Percentiles rank a stretch among this genome's conserved stretches.
These are phyloP conservation scores for Phytopythium aichiense DNA, from an alignment of 352 stramenopile species.

Conservation along the genomic window DNA sequence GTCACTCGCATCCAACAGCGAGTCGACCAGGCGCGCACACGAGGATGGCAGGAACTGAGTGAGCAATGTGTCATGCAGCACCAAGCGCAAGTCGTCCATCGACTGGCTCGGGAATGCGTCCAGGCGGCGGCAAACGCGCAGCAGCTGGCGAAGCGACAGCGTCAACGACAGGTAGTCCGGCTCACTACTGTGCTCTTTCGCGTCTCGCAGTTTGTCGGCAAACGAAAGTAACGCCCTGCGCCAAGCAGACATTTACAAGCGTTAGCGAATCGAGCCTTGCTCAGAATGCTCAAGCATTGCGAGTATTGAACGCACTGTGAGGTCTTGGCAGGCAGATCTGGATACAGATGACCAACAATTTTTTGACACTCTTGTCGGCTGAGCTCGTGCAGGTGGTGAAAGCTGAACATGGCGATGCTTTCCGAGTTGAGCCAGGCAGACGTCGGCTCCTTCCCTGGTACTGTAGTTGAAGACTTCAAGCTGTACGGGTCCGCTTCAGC, in stretches of 20 bases:
- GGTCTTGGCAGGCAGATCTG: slow-evolving; percentile 42
- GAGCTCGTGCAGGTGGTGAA: slow-evolving; percentile 50
- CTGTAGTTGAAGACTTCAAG: slow-evolving; percentile 20
- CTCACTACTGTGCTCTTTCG: slow-evolving; percentile 37
- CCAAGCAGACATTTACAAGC: neutral
- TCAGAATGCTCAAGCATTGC: neutral
- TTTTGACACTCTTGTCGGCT: slow-evolving; percentile 35
- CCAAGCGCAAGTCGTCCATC: slow-evolving; percentile 46
- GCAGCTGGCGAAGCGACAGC: slow-evolving; percentile 60
- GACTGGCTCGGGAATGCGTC: slow-evolving; percentile 67
- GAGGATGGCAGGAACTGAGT: slow-evolving; percentile 69
- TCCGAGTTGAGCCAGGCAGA: slow-evolving; percentile 71
- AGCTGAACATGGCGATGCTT: slow-evolving; percentile 77
- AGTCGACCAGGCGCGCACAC: slow-evolving; percentile 44
- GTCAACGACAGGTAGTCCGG: slow-evolving; percentile 47
- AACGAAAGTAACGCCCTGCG: slow-evolving; percentile 49
- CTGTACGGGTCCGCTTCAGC: slow-evolving; percentile 49
- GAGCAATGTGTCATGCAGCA: slow-evolving; percentile 76
- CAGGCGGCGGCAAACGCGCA: slow-evolving; percentile 60
- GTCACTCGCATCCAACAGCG: slow-evolving; percentile 43
- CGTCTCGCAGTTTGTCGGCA: slow-evolving; percentile 39
- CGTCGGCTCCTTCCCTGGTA: slow-evolving; percentile 38
- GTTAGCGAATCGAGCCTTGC: neutral
- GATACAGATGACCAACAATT: slow-evolving; percentile 50
- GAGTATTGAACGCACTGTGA: slow-evolving; percentile 34